Conservation (phyloP, 192 early-diverging fungal genomes). For the Podila horticola region DNA sequence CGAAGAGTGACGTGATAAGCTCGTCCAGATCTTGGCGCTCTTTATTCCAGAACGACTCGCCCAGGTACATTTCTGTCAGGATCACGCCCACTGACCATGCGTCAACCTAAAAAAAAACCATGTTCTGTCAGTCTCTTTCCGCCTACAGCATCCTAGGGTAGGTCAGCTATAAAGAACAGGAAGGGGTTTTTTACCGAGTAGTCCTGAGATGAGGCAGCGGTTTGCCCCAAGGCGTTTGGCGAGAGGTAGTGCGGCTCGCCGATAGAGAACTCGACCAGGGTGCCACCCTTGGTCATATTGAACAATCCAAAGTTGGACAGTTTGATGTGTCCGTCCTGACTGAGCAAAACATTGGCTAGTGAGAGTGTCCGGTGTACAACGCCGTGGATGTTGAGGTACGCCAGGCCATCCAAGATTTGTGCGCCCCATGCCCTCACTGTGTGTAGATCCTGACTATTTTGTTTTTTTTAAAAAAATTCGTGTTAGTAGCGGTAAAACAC, state of each 20-base stretch:
- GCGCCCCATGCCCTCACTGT: conserved; percentile 57
- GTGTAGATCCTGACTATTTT: conserved; percentile 31
- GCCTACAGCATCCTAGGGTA: neutral
- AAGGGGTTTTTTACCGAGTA: conserved; percentile 16
- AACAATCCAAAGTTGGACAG: conserved; percentile 66
- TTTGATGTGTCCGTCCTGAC: conserved; percentile 57
- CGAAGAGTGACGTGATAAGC: conserved; percentile 58
- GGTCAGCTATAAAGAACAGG: neutral
- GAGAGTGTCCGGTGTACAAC: conserved; percentile 59
- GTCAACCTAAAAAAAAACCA: conserved; percentile 52
- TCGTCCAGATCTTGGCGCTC: conserved; percentile 57
- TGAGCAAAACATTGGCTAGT: conserved; percentile 60
- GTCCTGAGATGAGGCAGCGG: conserved; percentile 7
- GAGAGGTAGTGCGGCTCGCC: conserved; percentile 61
- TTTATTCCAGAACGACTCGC: conserved; percentile 64
- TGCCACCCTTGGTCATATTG: conserved; percentile 66
- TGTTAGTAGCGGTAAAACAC: neutral
- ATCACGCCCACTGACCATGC: conserved; percentile 69
- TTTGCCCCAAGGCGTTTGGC: conserved; percentile 29
- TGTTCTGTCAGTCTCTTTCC: too few species aligned
- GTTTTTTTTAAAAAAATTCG: too few species aligned
- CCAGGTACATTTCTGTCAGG: conserved; percentile 58
- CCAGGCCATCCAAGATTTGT: conserved; percentile 62
- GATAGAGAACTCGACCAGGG: conserved; percentile 69
- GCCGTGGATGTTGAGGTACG: conserved; percentile 57